These are phyloP conservation scores for Dendrobium huoshanense DNA, from an alignment of 106 monocot genomes.

Conservation along the genomic window DNA sequence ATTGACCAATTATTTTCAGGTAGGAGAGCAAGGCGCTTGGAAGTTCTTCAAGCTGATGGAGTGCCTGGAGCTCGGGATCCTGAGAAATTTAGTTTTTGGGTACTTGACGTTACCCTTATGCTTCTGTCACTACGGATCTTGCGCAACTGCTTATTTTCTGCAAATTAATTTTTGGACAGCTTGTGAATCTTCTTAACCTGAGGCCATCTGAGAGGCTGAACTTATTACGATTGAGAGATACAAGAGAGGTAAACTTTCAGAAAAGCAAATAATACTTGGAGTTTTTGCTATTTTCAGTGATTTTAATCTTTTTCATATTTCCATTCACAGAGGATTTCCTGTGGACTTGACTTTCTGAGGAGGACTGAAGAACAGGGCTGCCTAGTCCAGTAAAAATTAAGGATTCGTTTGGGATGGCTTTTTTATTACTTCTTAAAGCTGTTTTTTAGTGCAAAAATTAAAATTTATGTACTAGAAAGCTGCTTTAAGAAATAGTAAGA, in stretches of 20 bases:
- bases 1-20: constrained; percentile 27
- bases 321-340: constrained; percentile 52
- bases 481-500: too few relatives aligned
- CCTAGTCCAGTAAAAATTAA: constrained; percentile 41
- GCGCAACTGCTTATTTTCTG: not conserved
- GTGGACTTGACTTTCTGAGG: constrained; percentile 35
- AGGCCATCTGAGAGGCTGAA: constrained; percentile 60
- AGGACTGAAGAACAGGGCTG: constrained; percentile 58
- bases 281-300: not conserved
- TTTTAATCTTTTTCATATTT: not conserved
- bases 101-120: constrained; percentile 17
- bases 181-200: constrained; percentile 53
- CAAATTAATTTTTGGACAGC: constrained; percentile 34
- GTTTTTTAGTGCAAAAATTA: too few relatives aligned
- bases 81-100: constrained; percentile 90
- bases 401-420: too few relatives aligned
- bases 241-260: constrained; percentile 47
- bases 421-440: too few relatives aligned
- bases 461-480: too few relatives aligned
- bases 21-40: constrained; percentile 51
- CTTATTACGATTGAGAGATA: constrained; percentile 60
- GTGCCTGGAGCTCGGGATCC: constrained; percentile 72
- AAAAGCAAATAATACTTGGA: not conserved
- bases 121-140: not conserved
- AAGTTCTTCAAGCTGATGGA: constrained; percentile 44